Evolutionary conservation across 495 filamentous ascomycete species (phyloP), one percentile per base, ranked within the genome.

Genomic region (Penicillium riverlandense): DNA sequence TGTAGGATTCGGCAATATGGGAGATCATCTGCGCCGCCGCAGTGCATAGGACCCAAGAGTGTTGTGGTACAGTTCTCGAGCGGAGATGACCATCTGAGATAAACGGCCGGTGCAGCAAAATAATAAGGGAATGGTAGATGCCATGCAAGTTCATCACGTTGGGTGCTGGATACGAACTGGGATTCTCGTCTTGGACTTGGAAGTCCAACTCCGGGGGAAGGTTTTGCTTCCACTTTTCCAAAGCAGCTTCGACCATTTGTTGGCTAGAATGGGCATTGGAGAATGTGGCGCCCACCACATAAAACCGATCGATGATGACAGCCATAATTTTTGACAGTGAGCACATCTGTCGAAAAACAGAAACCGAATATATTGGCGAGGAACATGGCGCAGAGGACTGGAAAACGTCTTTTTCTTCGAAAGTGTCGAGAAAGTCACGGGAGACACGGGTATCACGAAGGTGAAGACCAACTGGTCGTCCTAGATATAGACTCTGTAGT

Each of bases 401-500:
- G 4, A 46, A 70, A 13, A 41, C 15, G 22, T 69, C 62, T 1
- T 56, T 41, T 38, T 69, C 66, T 35, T 67, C 66, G 10, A 44
- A 55, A 5, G 38, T 49, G 31, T 67, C 65, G 5, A 58, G 13
- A 6, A 65, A 51, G 3, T 50, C 43, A 11, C 44, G 40, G 1
- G 57, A 49, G 9, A 65, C 58, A 7, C 52, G 47, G 3, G 49
- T 37, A 29, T 67, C 62, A 2, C 30, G 32, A 0, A 52, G 37
- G 14, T 47, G 47, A 7, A 67, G 40, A 10, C 41, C 37, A 10
- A 36, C 37, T 1, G 61, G 65, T 1, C 63, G 48, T 0, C 62
- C 65, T 8, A 62, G 52, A 14, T 69, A 66, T 5, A 71, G 49
- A 14, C 44, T 51, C 43, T 71, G 67, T 6, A 63, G 34, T 33